Evolutionary conservation across 139 green algal genomes (phyloP).

Genomic region (Spirogloea muscicola): DNA sequence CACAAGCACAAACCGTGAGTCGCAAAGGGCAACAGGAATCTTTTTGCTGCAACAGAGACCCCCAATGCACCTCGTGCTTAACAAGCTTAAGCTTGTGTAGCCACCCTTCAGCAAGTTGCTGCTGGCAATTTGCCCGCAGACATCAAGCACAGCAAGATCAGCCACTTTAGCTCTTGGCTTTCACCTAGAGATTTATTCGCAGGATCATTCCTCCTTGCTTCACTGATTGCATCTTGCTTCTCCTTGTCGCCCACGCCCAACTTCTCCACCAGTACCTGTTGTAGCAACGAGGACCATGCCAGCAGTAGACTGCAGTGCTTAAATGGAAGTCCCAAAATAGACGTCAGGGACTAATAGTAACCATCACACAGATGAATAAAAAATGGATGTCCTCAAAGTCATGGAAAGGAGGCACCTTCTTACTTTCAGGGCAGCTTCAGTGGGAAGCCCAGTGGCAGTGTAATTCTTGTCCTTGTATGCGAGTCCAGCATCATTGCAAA

Average conservation of each 20-base stretch:
- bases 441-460: slow-evolving; percentile 78
- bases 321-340: neutral
- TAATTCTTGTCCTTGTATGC: slow-evolving; percentile 60
- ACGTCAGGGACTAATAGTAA: neutral
- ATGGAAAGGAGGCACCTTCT: neutral
- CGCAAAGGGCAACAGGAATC: no score
- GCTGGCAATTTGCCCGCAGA: no score
- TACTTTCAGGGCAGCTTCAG: slow-evolving; percentile 82
- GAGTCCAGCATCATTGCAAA: slow-evolving; percentile 88
- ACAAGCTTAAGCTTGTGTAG: no score
- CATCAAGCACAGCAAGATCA: neutral
- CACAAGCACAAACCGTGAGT: no score
- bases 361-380: neutral
- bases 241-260: slow-evolving; percentile 64
- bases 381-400: neutral
- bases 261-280: slow-evolving; percentile 88
- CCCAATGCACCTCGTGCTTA: no score
- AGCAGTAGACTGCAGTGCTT: neutral
- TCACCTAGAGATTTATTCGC: no score
- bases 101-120: no score
- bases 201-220: neutral
- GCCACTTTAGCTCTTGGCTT: neutral
- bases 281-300: neutral
- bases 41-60: no score
- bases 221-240: neutral